Percentiles rank a stretch among this genome's conserved stretches.
These are phyloP conservation scores for Glycine latifolia DNA, from an alignment of 306 rosid species.

Conservation along the genomic window DNA sequence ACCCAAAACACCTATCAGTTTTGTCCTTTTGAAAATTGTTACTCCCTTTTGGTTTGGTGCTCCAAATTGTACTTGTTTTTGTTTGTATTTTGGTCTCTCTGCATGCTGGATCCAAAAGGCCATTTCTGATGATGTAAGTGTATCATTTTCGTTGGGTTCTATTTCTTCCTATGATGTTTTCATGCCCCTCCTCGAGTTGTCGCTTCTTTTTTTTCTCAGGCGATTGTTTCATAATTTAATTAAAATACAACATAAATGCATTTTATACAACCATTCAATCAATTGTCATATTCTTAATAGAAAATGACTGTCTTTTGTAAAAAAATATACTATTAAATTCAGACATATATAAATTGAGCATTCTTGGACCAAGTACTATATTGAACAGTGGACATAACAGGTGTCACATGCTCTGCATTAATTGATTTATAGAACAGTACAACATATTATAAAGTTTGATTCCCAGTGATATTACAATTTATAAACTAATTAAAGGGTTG, in stretches of 20 bases:
- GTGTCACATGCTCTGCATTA: background rate
- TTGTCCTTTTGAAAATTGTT: background rate
- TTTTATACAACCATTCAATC: background rate
- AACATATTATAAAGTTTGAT: conserved; percentile 17
- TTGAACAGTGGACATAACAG: background rate
- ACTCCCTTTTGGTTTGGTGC: background rate
- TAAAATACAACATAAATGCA: background rate
- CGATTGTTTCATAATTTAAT: background rate
- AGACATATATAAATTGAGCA: too few species aligned
- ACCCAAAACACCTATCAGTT: background rate
- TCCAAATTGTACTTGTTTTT: background rate
- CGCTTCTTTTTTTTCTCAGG: background rate
- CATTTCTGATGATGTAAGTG: background rate
- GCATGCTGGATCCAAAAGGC: conserved; percentile 14
- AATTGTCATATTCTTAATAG: background rate
- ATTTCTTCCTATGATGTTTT: background rate
- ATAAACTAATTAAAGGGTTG: conserved; percentile 25
- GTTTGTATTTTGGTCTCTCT: background rate
- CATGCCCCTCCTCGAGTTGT: background rate
- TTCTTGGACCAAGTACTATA: too few species aligned
- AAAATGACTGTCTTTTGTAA: background rate
- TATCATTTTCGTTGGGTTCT: background rate
- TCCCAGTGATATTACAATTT: conserved; percentile 1
- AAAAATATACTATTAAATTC: background rate
- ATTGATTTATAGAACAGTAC: background rate